A percentile compares a stretch with the other conserved stretches of the same genome.
These are phyloP conservation scores for Paecilomyces niveus DNA, from an alignment of 2,329 filamentous ascomycete species.

Conservation along the genomic window DNA sequence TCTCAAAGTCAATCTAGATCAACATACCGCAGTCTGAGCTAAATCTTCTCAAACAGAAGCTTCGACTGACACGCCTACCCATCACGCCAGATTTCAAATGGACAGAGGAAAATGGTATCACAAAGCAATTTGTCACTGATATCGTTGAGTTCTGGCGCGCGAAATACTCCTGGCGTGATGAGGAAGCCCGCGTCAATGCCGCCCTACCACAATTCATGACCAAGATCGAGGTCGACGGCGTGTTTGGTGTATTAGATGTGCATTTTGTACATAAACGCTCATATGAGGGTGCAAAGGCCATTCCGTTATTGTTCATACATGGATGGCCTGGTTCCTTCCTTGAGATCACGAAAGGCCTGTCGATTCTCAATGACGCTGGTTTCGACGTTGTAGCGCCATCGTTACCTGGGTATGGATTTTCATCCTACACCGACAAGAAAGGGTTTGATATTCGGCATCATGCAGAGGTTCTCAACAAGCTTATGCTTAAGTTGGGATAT, in stretches of 20 bases:
- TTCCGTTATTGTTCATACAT: constrained; percentile 14
- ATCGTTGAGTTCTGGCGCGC: background rate
- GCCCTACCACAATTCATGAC: constrained; percentile 1
- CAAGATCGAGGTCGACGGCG: background rate
- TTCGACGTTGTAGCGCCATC: constrained; percentile 2
- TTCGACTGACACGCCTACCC: background rate
- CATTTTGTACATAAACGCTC: background rate
- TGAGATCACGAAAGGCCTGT: constrained; percentile 4
- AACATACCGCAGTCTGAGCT: background rate
- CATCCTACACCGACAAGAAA: background rate
- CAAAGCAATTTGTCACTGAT: background rate
- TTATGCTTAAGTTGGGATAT: constrained; percentile 1
- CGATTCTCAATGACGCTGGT: background rate
- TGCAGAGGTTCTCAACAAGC: background rate
- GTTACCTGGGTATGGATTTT: background rate
- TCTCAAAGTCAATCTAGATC: background rate
- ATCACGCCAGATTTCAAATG: background rate
- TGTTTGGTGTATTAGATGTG: background rate
- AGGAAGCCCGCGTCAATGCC: background rate
- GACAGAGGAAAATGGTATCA: background rate
- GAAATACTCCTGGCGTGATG: constrained; percentile 1
- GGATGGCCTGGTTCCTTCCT: constrained; percentile 16
- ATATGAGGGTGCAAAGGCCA: background rate
- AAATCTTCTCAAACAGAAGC: background rate
- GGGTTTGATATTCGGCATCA: background rate